These are phyloP conservation scores for Pestalotiopsis sp. DNA, from an alignment of 2,329 filamentous ascomycete genomes.

Conservation along the genomic window DNA sequence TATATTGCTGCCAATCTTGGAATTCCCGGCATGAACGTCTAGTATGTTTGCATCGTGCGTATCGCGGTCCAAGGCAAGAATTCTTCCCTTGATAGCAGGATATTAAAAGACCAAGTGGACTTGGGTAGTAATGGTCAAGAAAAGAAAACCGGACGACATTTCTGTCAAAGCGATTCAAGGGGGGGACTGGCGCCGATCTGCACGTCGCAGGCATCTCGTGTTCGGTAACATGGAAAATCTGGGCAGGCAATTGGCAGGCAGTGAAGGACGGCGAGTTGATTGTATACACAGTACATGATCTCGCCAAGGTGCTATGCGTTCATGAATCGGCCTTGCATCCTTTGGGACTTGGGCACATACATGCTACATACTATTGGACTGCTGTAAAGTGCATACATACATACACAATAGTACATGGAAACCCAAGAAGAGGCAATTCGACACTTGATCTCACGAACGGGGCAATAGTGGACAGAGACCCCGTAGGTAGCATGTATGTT, in stretches of 20 bases:
- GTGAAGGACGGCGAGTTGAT: background rate
- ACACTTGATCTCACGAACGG: background rate
- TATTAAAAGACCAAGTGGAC: background rate
- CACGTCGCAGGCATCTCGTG: constrained; percentile 9
- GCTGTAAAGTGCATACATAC: background rate
- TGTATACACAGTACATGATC: constrained; percentile 8
- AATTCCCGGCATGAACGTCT: background rate
- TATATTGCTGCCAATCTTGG: background rate
- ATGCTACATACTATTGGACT: no score
- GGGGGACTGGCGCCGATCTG: background rate
- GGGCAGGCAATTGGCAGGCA: background rate
- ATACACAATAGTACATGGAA: background rate
- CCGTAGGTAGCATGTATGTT: background rate
- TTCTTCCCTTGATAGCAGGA: background rate
- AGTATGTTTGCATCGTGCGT: background rate
- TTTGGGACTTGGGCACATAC: background rate
- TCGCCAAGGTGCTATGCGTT: constrained; percentile 7
- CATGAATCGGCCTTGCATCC: constrained; percentile 5
- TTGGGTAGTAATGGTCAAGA: background rate
- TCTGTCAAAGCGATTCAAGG: background rate
- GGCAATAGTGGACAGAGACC: background rate
- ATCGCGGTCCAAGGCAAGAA: background rate
- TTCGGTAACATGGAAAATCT: constrained; percentile 2
- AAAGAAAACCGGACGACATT: background rate
- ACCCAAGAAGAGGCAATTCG: background rate